These are phyloP conservation scores for Neurospora sp. DNA, from an alignment of 495 filamentous ascomycete genomes.

Conservation along the genomic window DNA sequence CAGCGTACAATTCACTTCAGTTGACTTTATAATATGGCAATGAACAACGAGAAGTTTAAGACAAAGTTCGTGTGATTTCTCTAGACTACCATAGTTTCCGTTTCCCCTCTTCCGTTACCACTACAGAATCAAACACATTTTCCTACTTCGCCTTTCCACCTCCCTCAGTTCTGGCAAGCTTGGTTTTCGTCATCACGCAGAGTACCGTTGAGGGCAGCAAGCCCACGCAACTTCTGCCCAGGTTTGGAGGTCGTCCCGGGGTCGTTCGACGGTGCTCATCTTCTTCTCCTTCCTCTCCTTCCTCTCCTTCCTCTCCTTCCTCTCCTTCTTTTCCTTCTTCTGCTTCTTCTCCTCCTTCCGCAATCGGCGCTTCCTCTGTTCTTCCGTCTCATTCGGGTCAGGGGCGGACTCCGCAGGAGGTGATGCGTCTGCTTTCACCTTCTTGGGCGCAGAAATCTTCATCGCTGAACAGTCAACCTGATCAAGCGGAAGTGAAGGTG, in stretches of 20 bases:
- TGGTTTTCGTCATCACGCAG: background rate
- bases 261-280: too few species aligned
- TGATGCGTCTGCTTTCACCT: constrained; percentile 25
- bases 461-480: background rate
- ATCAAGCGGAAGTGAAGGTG: background rate
- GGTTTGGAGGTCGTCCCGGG: too few species aligned
- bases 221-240: too few species aligned
- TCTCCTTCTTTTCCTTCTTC: background rate
- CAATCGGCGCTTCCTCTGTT: constrained; percentile 60
- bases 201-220: too few species aligned
- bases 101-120: background rate
- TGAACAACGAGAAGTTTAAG: background rate
- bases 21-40: background rate
- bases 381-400: constrained; percentile 57
- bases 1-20: background rate
- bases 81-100: background rate
- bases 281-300: background rate
- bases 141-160: background rate
- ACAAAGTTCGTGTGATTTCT: background rate
- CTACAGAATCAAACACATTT: background rate
- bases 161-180: background rate
- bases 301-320: background rate
- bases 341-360: constrained; percentile 52
- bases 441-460: constrained; percentile 51
- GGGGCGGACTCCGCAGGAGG: constrained; percentile 39